Conservation (phyloP, 495 filamentous ascomycete species). For the Talaromyces thailandensis region DNA sequence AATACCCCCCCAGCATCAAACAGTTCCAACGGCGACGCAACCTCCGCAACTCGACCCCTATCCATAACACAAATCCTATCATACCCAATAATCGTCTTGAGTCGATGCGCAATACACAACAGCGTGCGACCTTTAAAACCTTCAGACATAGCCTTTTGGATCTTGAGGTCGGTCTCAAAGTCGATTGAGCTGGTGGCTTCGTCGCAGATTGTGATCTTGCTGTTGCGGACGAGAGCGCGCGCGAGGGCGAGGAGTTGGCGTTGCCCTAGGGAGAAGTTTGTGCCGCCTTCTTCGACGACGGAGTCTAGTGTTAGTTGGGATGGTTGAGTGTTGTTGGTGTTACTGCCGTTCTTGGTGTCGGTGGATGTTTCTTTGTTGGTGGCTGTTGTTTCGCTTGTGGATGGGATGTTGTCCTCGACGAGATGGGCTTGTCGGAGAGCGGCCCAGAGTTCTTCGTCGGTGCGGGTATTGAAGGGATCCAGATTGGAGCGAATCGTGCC, state of each 20-base stretch:
- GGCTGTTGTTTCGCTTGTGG: neutral
- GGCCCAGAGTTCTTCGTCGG: slow-evolving; percentile 13
- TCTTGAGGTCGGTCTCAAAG: slow-evolving; percentile 16
- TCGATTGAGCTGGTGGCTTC: slow-evolving; percentile 19
- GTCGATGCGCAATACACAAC: slow-evolving; percentile 20
- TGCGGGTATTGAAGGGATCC: slow-evolving; percentile 17
- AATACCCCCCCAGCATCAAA: slow-evolving; percentile 14
- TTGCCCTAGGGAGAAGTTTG: slow-evolving; percentile 19
- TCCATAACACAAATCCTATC: slow-evolving; percentile 20
- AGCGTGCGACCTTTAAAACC: slow-evolving; percentile 15
- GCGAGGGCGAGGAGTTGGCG: slow-evolving; percentile 18
- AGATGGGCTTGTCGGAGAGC: slow-evolving; percentile 12
- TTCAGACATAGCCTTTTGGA: slow-evolving; percentile 14
- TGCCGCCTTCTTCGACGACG: slow-evolving; percentile 13
- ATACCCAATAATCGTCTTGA: slow-evolving; percentile 16
- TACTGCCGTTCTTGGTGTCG: neutral
- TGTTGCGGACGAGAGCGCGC: slow-evolving; percentile 14
- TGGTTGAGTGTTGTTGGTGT: neutral
- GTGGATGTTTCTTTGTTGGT: neutral
- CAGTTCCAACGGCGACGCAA: slow-evolving; percentile 12
- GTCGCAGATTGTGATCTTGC: slow-evolving; percentile 17
- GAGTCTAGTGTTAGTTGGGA: slow-evolving; percentile 10
- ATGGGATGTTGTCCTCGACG: neutral
- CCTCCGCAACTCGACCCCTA: slow-evolving; percentile 13
- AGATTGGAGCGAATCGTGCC: slow-evolving; percentile 20